A percentile compares a stretch with the other conserved stretches of the same genome.
Evolutionary conservation across 1,284 basidiomycete species (phyloP).

Genomic region (Irpex sp.): DNA sequence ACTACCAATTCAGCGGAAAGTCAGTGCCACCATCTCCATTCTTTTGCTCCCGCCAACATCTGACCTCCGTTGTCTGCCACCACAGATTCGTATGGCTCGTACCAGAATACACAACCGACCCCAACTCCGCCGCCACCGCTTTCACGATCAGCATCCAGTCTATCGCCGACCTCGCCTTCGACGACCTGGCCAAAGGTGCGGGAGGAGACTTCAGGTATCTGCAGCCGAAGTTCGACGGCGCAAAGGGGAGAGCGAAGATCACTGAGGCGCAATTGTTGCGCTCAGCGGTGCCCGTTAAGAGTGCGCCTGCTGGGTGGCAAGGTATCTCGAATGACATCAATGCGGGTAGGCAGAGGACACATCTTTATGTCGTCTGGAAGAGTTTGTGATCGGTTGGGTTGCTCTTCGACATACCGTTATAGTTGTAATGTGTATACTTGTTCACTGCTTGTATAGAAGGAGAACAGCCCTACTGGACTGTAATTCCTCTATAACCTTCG

Average conservation of each 20-base stretch:
- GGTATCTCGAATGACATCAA: constrained; percentile 8
- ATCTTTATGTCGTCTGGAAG: constrained; percentile 8
- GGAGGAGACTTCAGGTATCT: constrained; percentile 5
- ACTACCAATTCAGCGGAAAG: constrained; percentile 8
- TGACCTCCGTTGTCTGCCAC: not conserved
- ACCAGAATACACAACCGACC: constrained; percentile 7
- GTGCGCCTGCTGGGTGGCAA: constrained; percentile 3
- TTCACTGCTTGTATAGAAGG: no score
- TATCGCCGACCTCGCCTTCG: constrained; percentile 7
- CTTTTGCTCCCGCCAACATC: no score
- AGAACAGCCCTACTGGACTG: no score
- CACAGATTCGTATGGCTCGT: constrained; percentile 9
- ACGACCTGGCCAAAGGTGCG: constrained; percentile 5
- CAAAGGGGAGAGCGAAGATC: not conserved
- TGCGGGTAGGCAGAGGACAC: constrained; percentile 1
- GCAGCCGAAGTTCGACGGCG: not conserved
- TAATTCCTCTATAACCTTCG: no score
- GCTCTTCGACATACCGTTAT: not conserved
- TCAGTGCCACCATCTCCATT: not conserved
- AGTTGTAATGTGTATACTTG: no score
- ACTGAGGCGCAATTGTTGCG: constrained; percentile 5
- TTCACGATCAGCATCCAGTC: constrained; percentile 1
- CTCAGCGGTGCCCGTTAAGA: not conserved
- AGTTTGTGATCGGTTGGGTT: not conserved
- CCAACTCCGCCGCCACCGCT: constrained; percentile 1